A percentile compares a stretch with the other conserved stretches of the same genome.
Evolutionary conservation across 352 stramenopile genomes (phyloP).

Genomic region (Globisporangium middletonii): DNA sequence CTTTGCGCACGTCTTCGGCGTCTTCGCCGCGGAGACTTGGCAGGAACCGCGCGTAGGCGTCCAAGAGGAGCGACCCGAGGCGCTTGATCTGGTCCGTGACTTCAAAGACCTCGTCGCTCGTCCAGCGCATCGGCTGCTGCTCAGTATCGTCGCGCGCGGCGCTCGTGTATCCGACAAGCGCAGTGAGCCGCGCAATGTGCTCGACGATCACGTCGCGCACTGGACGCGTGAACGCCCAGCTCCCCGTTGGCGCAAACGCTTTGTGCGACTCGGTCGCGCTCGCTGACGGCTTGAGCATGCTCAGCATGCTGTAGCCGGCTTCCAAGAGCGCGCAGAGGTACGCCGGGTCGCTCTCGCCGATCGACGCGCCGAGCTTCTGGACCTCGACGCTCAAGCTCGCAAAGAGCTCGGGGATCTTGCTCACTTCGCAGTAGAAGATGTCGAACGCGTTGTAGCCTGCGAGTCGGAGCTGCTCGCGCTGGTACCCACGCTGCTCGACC

Average conservation of each 20-base stretch:
- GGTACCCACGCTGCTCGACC: constrained; percentile 66
- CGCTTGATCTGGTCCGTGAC: constrained; percentile 52
- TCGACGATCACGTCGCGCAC: constrained; percentile 58
- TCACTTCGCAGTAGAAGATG: constrained; percentile 86
- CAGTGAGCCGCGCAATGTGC: constrained; percentile 55
- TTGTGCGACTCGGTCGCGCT: constrained; percentile 14
- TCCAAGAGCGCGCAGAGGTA: constrained; percentile 63
- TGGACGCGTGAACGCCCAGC: constrained; percentile 54
- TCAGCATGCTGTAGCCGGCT: constrained; percentile 63
- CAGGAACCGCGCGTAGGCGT: constrained; percentile 50
- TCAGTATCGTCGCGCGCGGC: constrained; percentile 1
- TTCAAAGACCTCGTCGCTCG: constrained; percentile 59
- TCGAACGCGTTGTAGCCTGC: constrained; percentile 84
- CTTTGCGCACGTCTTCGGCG: constrained; percentile 55
- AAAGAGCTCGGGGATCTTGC: constrained; percentile 71
- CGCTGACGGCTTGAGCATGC: constrained; percentile 39
- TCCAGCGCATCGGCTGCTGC: constrained; percentile 36
- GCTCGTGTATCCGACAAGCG: constrained; percentile 39
- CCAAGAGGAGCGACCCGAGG: constrained; percentile 45
- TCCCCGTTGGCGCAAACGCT: constrained; percentile 24
- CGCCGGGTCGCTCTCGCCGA: constrained; percentile 51
- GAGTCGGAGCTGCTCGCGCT: constrained; percentile 70
- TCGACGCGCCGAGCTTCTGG: constrained; percentile 38
- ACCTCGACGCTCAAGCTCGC: constrained; percentile 46
- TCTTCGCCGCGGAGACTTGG: constrained; percentile 28